A percentile compares a stretch with the other conserved stretches of the same genome.
Conservation (phyloP, 23 red algal species). For the Gracilariopsis chorda region DNA sequence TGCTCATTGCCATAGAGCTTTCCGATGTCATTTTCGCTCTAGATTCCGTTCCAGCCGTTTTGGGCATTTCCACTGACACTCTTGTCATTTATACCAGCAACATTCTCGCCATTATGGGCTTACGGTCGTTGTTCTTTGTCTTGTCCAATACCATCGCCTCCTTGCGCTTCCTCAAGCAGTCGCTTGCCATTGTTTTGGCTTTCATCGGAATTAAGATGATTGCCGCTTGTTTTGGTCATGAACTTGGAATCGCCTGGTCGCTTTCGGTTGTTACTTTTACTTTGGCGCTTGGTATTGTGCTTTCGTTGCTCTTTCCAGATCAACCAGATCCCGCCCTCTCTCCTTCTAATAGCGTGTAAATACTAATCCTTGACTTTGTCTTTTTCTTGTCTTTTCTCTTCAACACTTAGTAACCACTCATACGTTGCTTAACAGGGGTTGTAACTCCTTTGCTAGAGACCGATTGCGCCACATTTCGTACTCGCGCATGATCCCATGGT, state of each 20-base stretch:
- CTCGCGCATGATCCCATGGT: too few species aligned
- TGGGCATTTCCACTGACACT: conserved; percentile 85
- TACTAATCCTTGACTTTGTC: neutral
- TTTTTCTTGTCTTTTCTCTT: neutral
- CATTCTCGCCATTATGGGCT: conserved; percentile 92
- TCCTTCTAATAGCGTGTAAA: conserved; percentile 32
- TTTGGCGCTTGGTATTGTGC: conserved; percentile 40
- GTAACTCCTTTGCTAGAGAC: too few species aligned
- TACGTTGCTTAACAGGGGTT: too few species aligned
- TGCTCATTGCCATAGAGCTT: conserved; percentile 85
- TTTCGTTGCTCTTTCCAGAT: conserved; percentile 44
- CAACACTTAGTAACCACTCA: too few species aligned
- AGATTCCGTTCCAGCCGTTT: conserved; percentile 93
- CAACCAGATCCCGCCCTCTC: neutral
- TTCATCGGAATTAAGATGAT: conserved; percentile 92
- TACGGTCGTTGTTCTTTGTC: conserved; percentile 93
- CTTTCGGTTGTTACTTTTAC: conserved; percentile 60
- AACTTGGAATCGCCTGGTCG: conserved; percentile 49
- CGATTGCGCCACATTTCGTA: too few species aligned
- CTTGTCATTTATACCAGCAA: conserved; percentile 94
- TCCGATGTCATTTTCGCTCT: conserved; percentile 97
- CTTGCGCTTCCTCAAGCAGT: conserved; percentile 83
- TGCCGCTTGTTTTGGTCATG: conserved; percentile 44
- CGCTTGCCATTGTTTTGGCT: conserved; percentile 79
- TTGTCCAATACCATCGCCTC: conserved; percentile 69